Percentiles rank a stretch among this genome's conserved stretches.
These are phyloP conservation scores for Verticillium tricorpus DNA, from an alignment of 2,329 filamentous ascomycete species.

Conservation along the genomic window DNA sequence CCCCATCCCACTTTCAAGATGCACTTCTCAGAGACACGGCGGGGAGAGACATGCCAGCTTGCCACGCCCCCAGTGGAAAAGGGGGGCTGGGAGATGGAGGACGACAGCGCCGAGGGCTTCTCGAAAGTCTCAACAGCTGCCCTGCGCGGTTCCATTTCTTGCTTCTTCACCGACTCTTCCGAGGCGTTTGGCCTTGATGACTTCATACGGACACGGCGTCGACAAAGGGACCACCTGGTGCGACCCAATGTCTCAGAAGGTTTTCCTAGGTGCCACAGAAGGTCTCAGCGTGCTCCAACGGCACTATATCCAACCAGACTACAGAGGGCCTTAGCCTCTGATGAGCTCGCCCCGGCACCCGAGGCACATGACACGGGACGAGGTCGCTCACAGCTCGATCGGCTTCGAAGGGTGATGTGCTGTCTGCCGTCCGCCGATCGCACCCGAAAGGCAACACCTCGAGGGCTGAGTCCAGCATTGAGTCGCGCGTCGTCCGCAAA, in stretches of 20 bases:
- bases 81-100: neutral
- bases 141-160: neutral
- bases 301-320: neutral
- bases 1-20: neutral
- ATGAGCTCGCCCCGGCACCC: neutral
- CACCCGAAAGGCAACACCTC: neutral
- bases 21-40: constrained; percentile 8
- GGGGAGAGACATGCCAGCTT: neutral
- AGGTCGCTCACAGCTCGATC: neutral
- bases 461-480: neutral
- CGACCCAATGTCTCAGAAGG: neutral
- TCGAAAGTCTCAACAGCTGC: neutral
- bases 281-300: neutral
- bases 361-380: neutral
- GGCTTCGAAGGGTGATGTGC: neutral
- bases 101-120: neutral
- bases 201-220: constrained; percentile 6
- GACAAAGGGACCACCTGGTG: neutral
- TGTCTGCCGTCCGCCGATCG: neutral
- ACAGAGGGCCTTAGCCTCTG: neutral
- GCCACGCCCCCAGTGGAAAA: neutral
- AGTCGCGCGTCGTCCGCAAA: neutral
- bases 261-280: neutral
- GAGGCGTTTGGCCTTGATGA: constrained; percentile 9
- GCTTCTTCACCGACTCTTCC: constrained; percentile 14